Conservation (phyloP, 2,329 filamentous ascomycete genomes). For the Daldinia sp. region DNA sequence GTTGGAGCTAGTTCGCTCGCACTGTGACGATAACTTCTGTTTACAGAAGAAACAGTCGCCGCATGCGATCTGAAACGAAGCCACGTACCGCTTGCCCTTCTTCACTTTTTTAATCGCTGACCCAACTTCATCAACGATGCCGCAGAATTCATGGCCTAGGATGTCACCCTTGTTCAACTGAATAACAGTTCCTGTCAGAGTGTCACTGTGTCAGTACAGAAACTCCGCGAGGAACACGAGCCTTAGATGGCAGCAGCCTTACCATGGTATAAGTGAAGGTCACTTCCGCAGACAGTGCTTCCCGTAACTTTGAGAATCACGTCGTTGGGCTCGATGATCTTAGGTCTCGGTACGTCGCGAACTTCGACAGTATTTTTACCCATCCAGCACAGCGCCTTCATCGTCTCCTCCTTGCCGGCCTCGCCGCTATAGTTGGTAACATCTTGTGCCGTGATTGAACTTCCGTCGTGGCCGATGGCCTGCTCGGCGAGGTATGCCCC, state of each 20-base stretch:
- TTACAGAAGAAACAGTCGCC: constrained; percentile 79
- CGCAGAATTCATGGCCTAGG: constrained; percentile 70
- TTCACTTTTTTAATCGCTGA: constrained; percentile 61
- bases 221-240: not conserved
- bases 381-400: constrained; percentile 85
- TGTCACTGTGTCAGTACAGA: not conserved
- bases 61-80: constrained; percentile 84
- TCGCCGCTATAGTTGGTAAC: constrained; percentile 65
- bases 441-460: constrained; percentile 72
- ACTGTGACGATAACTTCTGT: constrained; percentile 80
- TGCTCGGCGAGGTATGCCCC: constrained; percentile 74
- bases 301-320: constrained; percentile 81
- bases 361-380: constrained; percentile 82
- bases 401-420: constrained; percentile 64
- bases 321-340: constrained; percentile 75
- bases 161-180: constrained; percentile 72
- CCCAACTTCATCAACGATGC: constrained; percentile 64
- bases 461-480: constrained; percentile 71
- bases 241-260: constrained; percentile 14
- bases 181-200: constrained; percentile 54
- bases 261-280: constrained; percentile 66
- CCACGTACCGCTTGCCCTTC: constrained; percentile 76
- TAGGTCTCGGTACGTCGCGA: constrained; percentile 72
- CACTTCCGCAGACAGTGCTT: constrained; percentile 66
- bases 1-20: constrained; percentile 81